A percentile compares a stretch with the other conserved stretches of the same genome.
Evolutionary conservation across 2,329 filamentous ascomycete genomes (phyloP).

Genomic region (Seiridium cupressi): DNA sequence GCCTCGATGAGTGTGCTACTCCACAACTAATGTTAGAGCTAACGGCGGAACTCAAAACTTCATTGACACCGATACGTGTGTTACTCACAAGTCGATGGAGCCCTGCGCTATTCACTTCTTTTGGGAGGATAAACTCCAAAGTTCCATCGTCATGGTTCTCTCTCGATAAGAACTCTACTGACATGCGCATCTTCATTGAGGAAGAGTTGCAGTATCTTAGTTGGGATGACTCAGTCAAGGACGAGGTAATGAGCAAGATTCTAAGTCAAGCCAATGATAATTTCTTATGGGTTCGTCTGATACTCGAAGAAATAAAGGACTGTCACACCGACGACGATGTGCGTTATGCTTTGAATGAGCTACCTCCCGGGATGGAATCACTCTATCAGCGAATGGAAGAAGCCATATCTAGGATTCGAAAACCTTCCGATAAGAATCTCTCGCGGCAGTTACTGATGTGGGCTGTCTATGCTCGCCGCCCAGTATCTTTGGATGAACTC

Average conservation of each 20-base stretch:
- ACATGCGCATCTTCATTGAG: constrained; percentile 11
- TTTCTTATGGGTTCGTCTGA: constrained; percentile 32
- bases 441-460: constrained; percentile 10
- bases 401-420: constrained; percentile 1
- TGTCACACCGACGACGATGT: constrained; percentile 23
- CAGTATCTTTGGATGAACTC: constrained; percentile 11
- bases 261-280: constrained; percentile 25
- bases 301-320: constrained; percentile 24
- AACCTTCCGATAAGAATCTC: constrained; percentile 7
- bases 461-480: constrained; percentile 11
- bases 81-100: constrained; percentile 6
- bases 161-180: constrained; percentile 5
- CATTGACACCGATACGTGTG: background rate
- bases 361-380: constrained; percentile 28
- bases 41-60: background rate
- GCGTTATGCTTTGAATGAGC: constrained; percentile 19
- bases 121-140: constrained; percentile 1
- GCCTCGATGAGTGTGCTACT: constrained; percentile 10
- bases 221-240: constrained; percentile 7
- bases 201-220: constrained; percentile 11
- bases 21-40: constrained; percentile 9
- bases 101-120: background rate
- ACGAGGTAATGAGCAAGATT: constrained; percentile 15
- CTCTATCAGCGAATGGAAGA: constrained; percentile 14
- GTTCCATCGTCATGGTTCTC: background rate